Evolutionary conservation across 495 filamentous ascomycete genomes (phyloP), one percentile per base, ranked within the genome.

Genomic region (Aspergillus indologenus): DNA sequence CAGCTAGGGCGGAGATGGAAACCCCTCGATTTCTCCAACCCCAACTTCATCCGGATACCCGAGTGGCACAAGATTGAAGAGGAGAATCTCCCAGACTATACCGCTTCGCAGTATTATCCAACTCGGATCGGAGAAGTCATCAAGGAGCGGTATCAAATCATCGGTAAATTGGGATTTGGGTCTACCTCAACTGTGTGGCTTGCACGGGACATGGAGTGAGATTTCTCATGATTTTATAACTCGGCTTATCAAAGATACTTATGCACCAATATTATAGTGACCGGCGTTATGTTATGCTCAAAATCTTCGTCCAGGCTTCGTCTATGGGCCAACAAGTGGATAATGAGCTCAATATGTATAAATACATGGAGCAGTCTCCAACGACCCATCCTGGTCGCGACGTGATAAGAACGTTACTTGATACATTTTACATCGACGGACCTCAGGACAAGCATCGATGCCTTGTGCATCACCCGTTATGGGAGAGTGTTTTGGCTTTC

Each of bases 401-500:
- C 11, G 60, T 49, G 6, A 26, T 68, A 0, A 61, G 72, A 59
- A 50, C 67, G 45, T 60, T 67, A 51, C 58, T 69, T 56, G 76
- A 78, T 48, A 63, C 66, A 0, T 80, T 77, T 58, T 53, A 71
- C 45, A 22, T 71, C 21, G 20, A 65, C 19, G 67, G 71, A 1
- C 67, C 71, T 49, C 56, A 74, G 53, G 75, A 73, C 53, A 76
- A 67, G 49, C 71, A 80, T 63, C 54, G 69, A 43, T 77, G 71
- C 45, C 67, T 79, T 49, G 72, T 77, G 29, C 75, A 74, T 64
- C 65, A 69, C 47, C 70, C 72, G 18, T 64, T 80, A 58, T 74
- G 71, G 61, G 77, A 80, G 52, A 74, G 69, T 63, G 59, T 76
- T 8, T 67, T 67, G 61, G 24, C 65, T 34, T 78, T 74, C 62